Evolutionary conservation across 495 filamentous ascomycete species (phyloP).

Genomic region (Schizothecium vesticola): DNA sequence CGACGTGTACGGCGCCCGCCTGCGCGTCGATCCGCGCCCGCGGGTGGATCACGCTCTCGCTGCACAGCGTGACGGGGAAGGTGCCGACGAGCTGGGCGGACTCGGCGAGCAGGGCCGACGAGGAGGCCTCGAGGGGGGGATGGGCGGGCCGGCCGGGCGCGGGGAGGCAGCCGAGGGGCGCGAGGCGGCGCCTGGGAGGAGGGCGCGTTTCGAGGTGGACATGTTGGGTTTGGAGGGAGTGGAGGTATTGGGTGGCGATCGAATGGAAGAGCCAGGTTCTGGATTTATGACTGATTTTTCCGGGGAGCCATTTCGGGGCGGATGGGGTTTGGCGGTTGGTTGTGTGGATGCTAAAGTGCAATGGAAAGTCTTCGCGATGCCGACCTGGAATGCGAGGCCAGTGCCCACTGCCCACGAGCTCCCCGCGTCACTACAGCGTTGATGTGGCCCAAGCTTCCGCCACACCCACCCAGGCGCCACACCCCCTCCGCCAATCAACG

Average conservation of each 20-base stretch:
- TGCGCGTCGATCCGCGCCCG: constrained; percentile 64
- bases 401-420: not conserved
- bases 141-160: constrained; percentile 41
- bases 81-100: constrained; percentile 67
- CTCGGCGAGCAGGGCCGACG: constrained; percentile 67
- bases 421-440: constrained; percentile 11
- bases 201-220: constrained; percentile 44
- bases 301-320: not conserved
- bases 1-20: constrained; percentile 65
- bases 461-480: constrained; percentile 9
- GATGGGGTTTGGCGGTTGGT: not conserved
- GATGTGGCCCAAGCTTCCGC: constrained; percentile 7
- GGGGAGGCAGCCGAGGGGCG: constrained; percentile 18
- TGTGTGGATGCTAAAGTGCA: not conserved
- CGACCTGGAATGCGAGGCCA: not conserved
- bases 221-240: constrained; percentile 6
- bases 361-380: not conserved
- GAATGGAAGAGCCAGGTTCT: not conserved
- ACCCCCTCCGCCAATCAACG: constrained; percentile 27
- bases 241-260: not conserved
- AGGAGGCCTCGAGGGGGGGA: constrained; percentile 65
- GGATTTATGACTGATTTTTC: not conserved
- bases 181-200: constrained; percentile 25
- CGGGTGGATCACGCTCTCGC: constrained; percentile 76
- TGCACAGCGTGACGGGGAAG: constrained; percentile 63